Conservation (phyloP, 1,284 basidiomycete species). For the Serendipita sp. region DNA sequence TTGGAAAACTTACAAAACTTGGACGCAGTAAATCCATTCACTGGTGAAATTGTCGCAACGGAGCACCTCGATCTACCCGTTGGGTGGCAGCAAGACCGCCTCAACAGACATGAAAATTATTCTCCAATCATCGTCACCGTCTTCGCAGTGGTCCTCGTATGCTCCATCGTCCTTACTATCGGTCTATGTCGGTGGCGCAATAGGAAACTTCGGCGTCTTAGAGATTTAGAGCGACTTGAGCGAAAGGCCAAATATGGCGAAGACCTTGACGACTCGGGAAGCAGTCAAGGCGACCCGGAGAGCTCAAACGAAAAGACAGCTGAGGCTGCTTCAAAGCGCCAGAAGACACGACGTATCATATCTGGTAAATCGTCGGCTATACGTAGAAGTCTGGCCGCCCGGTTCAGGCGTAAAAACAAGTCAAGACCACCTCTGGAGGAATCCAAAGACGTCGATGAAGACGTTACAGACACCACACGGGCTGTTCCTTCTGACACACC, state of each 20-base stretch:
- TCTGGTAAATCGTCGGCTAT: not conserved
- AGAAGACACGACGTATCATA: not conserved
- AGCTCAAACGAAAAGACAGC: not conserved
- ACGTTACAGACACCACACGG: too few species aligned
- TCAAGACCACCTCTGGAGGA: too few species aligned
- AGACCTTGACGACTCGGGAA: not conserved
- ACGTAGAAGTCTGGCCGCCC: not conserved
- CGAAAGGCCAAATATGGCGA: not conserved
- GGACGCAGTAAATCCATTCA: not conserved
- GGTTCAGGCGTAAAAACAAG: not conserved
- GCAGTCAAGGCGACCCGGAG: not conserved
- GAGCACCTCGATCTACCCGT: not conserved
- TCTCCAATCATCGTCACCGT: constrained; percentile 1
- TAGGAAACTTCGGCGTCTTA: not conserved
- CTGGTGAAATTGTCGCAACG: not conserved
- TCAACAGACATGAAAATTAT: not conserved
- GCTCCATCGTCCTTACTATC: not conserved
- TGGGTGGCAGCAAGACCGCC: not conserved
- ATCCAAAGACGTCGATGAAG: too few species aligned
- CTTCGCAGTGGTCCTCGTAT: not conserved
- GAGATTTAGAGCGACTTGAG: constrained; percentile 4
- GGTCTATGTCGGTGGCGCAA: constrained; percentile 2
- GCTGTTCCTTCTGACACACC: too few species aligned
- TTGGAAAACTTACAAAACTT: not conserved
- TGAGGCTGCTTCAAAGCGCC: not conserved